phyloP scores from a whole-genome alignment of 139 green algal genomes.

The Ettlia oleoabundans region DNA sequence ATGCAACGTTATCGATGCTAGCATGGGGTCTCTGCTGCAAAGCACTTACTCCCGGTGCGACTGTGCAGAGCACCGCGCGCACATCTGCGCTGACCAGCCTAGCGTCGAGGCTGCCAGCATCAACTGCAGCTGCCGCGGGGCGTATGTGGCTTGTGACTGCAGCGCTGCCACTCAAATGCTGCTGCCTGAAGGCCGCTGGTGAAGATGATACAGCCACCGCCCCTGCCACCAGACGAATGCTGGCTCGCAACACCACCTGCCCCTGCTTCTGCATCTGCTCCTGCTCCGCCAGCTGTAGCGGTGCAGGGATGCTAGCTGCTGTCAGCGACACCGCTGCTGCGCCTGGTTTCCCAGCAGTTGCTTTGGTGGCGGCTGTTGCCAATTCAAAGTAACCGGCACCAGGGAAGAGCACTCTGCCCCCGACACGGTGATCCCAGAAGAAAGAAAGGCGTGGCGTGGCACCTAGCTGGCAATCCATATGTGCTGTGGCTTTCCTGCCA shows the following conservation, averaged over 20 bases:
- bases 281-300: conserved; percentile 26
- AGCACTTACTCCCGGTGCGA: neutral
- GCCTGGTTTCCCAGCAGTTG: neutral
- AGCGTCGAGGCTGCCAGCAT: no score
- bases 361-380: conserved; percentile 44
- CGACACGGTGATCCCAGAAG: conserved; percentile 78
- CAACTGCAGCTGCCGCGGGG: no score
- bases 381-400: conserved; percentile 77
- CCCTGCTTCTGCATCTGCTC: neutral
- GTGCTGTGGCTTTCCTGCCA: neutral
- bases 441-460: conserved; percentile 52
- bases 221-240: neutral
- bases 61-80: neutral
- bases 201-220: conserved; percentile 23
- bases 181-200: conserved; percentile 24
- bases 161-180: conserved; percentile 11
- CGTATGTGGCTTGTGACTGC: neutral
- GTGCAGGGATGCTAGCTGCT: conserved; percentile 30
- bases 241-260: conserved; percentile 17
- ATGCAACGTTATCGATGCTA: conserved; percentile 19
- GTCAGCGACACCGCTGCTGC: neutral
- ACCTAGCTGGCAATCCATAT: conserved; percentile 37
- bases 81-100: neutral
- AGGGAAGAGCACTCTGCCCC: conserved; percentile 66
- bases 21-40: neutral